Evolutionary conservation across 2,329 filamentous ascomycete genomes (phyloP).

Genomic region (Microsporum audouinii): DNA sequence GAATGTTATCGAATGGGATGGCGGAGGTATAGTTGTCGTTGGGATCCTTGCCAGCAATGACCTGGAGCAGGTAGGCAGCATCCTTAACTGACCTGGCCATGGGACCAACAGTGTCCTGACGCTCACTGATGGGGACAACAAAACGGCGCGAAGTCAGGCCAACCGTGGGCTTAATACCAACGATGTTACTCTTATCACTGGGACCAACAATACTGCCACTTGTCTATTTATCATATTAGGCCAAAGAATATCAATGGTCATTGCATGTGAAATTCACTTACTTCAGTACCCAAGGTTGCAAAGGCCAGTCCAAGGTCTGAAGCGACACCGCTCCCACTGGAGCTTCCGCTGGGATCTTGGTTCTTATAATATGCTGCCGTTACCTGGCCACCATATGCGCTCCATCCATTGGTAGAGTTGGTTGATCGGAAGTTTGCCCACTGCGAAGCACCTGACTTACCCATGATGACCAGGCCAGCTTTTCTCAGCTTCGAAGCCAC

Average conservation of each 20-base stretch:
- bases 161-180: constrained; percentile 57
- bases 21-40: constrained; percentile 48
- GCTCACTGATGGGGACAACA: constrained; percentile 54
- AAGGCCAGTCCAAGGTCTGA: constrained; percentile 49
- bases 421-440: constrained; percentile 52
- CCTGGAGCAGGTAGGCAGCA: constrained; percentile 46
- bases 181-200: constrained; percentile 45
- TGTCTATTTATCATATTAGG: constrained; percentile 29
- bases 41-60: constrained; percentile 45
- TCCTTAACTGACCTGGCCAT: constrained; percentile 50
- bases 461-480: constrained; percentile 53
- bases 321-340: constrained; percentile 51
- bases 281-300: constrained; percentile 50
- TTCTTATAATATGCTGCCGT: constrained; percentile 49
- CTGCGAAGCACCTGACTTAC: constrained; percentile 54
- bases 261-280: constrained; percentile 9
- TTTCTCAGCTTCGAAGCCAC: constrained; percentile 49
- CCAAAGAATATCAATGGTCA: not conserved
- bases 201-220: constrained; percentile 54
- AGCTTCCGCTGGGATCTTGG: constrained; percentile 52
- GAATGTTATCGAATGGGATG: constrained; percentile 43
- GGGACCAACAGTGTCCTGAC: constrained; percentile 45
- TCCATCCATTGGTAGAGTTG: constrained; percentile 52
- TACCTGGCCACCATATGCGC: constrained; percentile 51
- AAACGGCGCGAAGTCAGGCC: constrained; percentile 49